phyloP scores from a whole-genome alignment of 169 alveolate species.

The Cryptosporidium andersoni region DNA sequence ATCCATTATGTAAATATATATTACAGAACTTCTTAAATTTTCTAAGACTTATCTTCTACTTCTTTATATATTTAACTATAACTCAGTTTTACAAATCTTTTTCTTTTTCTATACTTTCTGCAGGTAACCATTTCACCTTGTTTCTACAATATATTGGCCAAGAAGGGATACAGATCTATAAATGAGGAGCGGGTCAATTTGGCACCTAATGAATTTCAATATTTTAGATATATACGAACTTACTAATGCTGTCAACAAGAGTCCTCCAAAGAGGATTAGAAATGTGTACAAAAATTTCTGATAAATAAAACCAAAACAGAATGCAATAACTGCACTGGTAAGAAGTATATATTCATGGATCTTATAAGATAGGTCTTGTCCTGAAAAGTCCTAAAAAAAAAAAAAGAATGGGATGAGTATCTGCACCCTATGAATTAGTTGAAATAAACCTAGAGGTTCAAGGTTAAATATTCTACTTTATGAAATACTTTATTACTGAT shows the following conservation, averaged over 20 bases:
- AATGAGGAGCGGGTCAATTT: not conserved
- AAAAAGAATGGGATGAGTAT: not conserved
- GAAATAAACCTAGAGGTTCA: too few relatives aligned
- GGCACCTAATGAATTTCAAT: not conserved
- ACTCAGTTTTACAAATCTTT: not conserved
- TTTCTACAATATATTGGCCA: conserved; percentile 70
- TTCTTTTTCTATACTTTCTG: conserved; percentile 26
- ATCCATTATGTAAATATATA: not conserved
- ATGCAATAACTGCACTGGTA: conserved; percentile 27
- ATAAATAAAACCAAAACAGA: conserved; percentile 30
- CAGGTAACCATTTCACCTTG: conserved; percentile 62
- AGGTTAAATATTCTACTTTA: too few relatives aligned
- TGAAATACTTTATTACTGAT: not conserved
- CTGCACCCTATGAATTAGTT: too few relatives aligned
- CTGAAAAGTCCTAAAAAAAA: conserved; percentile 43
- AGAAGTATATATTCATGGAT: conserved; percentile 47
- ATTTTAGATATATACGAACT: not conserved
- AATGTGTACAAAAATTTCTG: conserved; percentile 42
- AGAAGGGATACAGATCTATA: conserved; percentile 57
- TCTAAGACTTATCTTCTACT: not conserved
- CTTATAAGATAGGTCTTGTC: conserved; percentile 61
- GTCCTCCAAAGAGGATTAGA: conserved; percentile 7
- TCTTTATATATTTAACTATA: not conserved
- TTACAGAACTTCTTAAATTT: not conserved
- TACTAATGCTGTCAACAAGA: conserved; percentile 25